Evolutionary conservation across 139 green algal species (phyloP).

Genomic region (Tetradesmus lagerheimii): DNA sequence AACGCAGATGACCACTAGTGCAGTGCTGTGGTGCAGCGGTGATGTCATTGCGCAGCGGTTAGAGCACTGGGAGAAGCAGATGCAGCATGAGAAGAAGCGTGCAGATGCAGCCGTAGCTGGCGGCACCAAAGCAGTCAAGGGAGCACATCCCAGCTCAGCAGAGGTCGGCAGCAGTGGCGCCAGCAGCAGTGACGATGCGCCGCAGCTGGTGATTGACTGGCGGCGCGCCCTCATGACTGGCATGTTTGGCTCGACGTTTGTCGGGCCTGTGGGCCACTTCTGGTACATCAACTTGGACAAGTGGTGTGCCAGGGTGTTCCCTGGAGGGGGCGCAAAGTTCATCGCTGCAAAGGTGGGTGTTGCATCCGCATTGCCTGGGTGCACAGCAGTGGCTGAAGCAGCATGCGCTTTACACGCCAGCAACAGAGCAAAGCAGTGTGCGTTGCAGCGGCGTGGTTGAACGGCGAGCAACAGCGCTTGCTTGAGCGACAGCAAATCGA

Average conservation of each 20-base stretch:
- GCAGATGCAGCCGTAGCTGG: background rate
- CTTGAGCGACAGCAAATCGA: too few species aligned
- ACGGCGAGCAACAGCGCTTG: too few species aligned
- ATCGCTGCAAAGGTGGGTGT: constrained; percentile 39
- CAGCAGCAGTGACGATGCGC: background rate
- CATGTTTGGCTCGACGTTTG: constrained; percentile 54
- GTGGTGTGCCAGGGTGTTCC: background rate
- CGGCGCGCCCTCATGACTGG: constrained; percentile 51
- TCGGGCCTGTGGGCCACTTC: constrained; percentile 60
- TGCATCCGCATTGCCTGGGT: background rate
- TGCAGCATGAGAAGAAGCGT: background rate
- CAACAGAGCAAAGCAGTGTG: background rate
- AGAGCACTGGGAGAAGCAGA: constrained; percentile 36
- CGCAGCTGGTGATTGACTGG: constrained; percentile 36
- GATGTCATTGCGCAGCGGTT: constrained; percentile 59
- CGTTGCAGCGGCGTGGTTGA: too few species aligned
- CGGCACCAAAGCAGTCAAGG: background rate
- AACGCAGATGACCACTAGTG: constrained; percentile 55
- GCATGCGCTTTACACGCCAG: too few species aligned
- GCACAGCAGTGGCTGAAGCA: background rate
- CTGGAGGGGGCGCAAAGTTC: background rate
- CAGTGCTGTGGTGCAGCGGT: constrained; percentile 56
- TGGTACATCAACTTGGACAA: constrained; percentile 61
- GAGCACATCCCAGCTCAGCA: constrained; percentile 2
- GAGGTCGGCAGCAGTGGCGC: background rate